These are phyloP conservation scores for Dipodascus albidus DNA, from an alignment of 805 yeast genomes.

Conservation along the genomic window DNA sequence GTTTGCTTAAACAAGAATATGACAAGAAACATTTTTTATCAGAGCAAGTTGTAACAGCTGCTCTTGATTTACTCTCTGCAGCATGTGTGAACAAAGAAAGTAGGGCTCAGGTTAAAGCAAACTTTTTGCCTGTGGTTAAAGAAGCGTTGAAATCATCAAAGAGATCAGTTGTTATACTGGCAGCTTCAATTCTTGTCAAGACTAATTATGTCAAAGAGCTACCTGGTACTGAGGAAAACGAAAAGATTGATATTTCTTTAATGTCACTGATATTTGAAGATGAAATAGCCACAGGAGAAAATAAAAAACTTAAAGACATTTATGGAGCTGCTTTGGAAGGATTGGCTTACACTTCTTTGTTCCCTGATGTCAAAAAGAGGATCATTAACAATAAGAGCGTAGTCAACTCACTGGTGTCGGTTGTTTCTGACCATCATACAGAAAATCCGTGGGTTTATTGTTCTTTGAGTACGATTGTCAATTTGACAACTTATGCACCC, in stretches of 20 bases:
- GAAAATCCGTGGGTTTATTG: constrained; percentile 24
- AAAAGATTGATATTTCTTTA: constrained; percentile 15
- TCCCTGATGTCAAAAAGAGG: constrained; percentile 21
- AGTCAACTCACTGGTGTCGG: constrained; percentile 13
- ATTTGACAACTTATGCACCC: constrained; percentile 24
- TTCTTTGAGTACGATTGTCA: constrained; percentile 20
- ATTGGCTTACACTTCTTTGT: constrained; percentile 25
- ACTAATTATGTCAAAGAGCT: constrained; percentile 12
- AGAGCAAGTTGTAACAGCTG: constrained; percentile 15
- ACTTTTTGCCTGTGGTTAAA: constrained; percentile 15
- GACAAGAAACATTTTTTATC: constrained; percentile 9
- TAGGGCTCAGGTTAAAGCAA: constrained; percentile 19
- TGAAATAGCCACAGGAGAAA: constrained; percentile 12
- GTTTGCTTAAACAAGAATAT: constrained; percentile 12
- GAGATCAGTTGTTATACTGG: constrained; percentile 17
- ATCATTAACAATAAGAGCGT: constrained; percentile 10
- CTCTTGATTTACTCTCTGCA: constrained; percentile 25
- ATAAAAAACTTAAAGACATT: constrained; percentile 1
- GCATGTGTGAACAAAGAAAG: constrained; percentile 23
- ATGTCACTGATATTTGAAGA: constrained; percentile 22
- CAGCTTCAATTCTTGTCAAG: constrained; percentile 27
- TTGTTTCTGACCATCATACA: constrained; percentile 8
- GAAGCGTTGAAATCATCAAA: constrained; percentile 15
- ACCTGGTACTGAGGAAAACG: constrained; percentile 7
- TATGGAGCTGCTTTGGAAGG: constrained; percentile 25